Conservation (phyloP, 164 flowering plant genomes). For the Stephania japonica region DNA sequence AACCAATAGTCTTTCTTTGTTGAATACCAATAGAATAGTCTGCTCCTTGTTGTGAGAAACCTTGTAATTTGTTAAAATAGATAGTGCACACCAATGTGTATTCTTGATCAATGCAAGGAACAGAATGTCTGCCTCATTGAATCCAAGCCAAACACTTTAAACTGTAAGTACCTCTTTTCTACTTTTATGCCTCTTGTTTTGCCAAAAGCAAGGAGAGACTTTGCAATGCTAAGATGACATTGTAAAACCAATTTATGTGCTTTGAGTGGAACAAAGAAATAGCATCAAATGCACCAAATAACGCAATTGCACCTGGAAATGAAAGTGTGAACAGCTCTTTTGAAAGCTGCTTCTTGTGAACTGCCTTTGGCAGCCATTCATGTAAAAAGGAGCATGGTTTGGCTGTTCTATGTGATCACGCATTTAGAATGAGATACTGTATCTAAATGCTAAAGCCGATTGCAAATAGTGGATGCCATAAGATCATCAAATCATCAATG, state of each 20-base stretch:
- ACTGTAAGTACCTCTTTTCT: background rate
- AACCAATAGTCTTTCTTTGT: background rate
- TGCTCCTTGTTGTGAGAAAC: background rate
- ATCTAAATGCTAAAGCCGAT: too few relatives aligned
- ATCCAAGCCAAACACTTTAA: background rate
- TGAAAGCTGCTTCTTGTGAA: background rate
- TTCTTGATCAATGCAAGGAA: background rate
- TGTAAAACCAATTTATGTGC: too few relatives aligned
- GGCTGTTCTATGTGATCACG: background rate
- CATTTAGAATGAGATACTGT: too few relatives aligned
- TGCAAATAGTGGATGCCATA: too few relatives aligned
- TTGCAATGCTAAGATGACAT: too few relatives aligned
- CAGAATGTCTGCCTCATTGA: background rate
- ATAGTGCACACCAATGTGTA: background rate
- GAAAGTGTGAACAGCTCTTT: background rate
- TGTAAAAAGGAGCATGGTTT: background rate
- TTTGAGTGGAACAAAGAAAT: too few relatives aligned
- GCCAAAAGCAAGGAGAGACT: too few relatives aligned
- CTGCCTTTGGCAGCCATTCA: background rate
- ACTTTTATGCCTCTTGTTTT: background rate
- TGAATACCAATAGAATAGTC: background rate
- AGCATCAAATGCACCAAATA: background rate
- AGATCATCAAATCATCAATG: too few relatives aligned
- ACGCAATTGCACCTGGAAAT: background rate
- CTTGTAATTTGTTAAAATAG: background rate